Percentiles rank a stretch among this genome's conserved stretches.
These are phyloP conservation scores for Cylindrodendrum hubeiense DNA, from an alignment of 2,329 filamentous ascomycete species.

Conservation along the genomic window DNA sequence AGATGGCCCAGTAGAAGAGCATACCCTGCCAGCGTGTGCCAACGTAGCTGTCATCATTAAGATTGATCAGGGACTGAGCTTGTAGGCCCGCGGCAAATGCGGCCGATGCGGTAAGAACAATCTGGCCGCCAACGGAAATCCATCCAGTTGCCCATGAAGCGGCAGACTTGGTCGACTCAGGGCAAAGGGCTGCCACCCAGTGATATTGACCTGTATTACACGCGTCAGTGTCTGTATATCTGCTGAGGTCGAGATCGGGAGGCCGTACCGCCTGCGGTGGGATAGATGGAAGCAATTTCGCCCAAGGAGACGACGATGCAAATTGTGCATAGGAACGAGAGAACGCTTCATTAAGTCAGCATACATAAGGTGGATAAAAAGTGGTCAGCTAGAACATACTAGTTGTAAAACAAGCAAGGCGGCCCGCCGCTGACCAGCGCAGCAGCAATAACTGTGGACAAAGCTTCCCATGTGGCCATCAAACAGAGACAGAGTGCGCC, in stretches of 20 bases:
- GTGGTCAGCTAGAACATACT: slow-evolving; percentile 41
- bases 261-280: slow-evolving; percentile 47
- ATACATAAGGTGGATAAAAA: not conserved
- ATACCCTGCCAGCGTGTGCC: slow-evolving; percentile 59
- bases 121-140: slow-evolving; percentile 60
- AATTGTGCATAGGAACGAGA: slow-evolving; percentile 55
- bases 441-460: slow-evolving; percentile 18
- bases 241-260: not conserved
- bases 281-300: slow-evolving; percentile 54
- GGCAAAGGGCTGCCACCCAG: slow-evolving; percentile 56
- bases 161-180: slow-evolving; percentile 9
- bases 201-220: slow-evolving; percentile 55
- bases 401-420: slow-evolving; percentile 44
- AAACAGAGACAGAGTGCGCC: slow-evolving; percentile 17
- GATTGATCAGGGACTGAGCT: slow-evolving; percentile 55
- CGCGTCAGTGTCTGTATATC: not conserved
- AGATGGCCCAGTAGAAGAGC: slow-evolving; percentile 60
- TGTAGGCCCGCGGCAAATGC: slow-evolving; percentile 60
- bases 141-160: slow-evolving; percentile 50
- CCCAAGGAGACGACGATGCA: slow-evolving; percentile 54
- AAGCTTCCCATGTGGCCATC: slow-evolving; percentile 25
- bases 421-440: slow-evolving; percentile 15
- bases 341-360: slow-evolving; percentile 48
- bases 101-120: slow-evolving; percentile 60
- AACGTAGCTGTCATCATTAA: slow-evolving; percentile 56